Evolutionary conservation across 495 filamentous ascomycete species (phyloP).

Genomic region (Hypoxylon lienhwacheense): DNA sequence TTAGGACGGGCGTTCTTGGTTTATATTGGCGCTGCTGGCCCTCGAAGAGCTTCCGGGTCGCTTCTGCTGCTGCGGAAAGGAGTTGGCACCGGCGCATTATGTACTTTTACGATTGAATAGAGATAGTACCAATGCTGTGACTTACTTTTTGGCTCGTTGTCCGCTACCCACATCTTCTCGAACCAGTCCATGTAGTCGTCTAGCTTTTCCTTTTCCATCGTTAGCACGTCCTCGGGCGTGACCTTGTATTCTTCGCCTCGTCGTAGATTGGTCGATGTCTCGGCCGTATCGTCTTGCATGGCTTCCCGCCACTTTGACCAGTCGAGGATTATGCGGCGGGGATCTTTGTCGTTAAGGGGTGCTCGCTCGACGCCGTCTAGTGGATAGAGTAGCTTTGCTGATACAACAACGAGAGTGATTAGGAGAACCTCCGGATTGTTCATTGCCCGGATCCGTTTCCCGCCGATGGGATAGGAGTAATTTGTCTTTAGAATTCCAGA

Average conservation of each 20-base stretch:
- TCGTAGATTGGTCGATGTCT: constrained; percentile 1
- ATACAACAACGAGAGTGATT: constrained; percentile 70
- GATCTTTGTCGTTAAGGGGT: constrained; percentile 60
- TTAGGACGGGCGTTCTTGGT: background rate
- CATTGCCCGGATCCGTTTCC: constrained; percentile 39
- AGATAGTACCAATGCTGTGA: background rate
- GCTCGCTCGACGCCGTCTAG: constrained; percentile 65
- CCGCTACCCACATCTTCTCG: constrained; percentile 69
- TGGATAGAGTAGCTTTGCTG: constrained; percentile 76
- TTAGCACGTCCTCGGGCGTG: constrained; percentile 67
- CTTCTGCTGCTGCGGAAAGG: constrained; percentile 18
- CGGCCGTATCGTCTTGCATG: constrained; percentile 43
- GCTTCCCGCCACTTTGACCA: constrained; percentile 71
- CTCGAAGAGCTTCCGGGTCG: constrained; percentile 22
- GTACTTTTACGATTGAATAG: no score
- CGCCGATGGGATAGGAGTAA: constrained; percentile 56
- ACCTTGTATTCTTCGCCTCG: constrained; percentile 48
- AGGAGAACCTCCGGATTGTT: constrained; percentile 73
- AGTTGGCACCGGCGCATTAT: background rate
- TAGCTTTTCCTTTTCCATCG: constrained; percentile 67
- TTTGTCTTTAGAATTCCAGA: constrained; percentile 56
- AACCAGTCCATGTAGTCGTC: constrained; percentile 91
- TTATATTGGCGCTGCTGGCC: constrained; percentile 10
- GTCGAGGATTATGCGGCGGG: constrained; percentile 62
- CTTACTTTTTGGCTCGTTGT: constrained; percentile 48